Conservation (phyloP, 441 rosid species). For the Arabidopsis lyrata region DNA sequence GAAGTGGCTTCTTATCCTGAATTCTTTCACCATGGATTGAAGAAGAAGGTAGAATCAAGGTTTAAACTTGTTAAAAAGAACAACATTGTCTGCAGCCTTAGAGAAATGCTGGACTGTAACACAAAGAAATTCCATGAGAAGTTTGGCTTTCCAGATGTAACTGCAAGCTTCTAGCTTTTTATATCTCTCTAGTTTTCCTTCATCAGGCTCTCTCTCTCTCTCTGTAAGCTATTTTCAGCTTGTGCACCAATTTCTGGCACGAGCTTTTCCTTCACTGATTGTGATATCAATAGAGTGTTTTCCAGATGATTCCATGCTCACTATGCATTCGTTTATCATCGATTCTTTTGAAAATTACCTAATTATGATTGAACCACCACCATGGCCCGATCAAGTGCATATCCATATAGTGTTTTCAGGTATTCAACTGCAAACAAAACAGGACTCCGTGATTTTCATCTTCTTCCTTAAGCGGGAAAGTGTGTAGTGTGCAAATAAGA, state of each 20-base stretch:
- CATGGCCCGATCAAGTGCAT: conserved; percentile 21
- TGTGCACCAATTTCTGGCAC: conserved; percentile 32
- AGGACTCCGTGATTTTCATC: conserved; percentile 6
- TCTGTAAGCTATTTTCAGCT: conserved; percentile 32
- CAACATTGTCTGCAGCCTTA: conserved; percentile 73
- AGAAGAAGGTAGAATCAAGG: conserved; percentile 78
- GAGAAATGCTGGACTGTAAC: conserved; percentile 89
- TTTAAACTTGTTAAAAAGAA: conserved; percentile 69
- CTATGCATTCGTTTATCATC: conserved; percentile 30
- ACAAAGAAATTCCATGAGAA: conserved; percentile 70
- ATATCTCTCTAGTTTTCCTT: conserved; percentile 30
- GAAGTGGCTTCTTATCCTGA: conserved; percentile 83
- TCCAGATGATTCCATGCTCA: conserved; percentile 8
- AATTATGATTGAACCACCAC: conserved; percentile 8
- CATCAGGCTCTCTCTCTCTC: conserved; percentile 22
- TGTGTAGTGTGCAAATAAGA: not conserved
- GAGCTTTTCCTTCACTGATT: conserved; percentile 13
- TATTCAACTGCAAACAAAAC: conserved; percentile 13
- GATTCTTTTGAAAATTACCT: conserved; percentile 1
- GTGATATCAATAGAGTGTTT: conserved; percentile 20
- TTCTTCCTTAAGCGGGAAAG: not conserved
- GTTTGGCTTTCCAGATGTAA: conserved; percentile 50
- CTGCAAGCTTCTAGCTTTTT: conserved; percentile 31
- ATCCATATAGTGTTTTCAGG: conserved; percentile 5
- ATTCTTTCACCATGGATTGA: conserved; percentile 85